Evolutionary conservation across 2,329 filamentous ascomycete species (phyloP).

Genomic region (Hymenoscyphus occultus): DNA sequence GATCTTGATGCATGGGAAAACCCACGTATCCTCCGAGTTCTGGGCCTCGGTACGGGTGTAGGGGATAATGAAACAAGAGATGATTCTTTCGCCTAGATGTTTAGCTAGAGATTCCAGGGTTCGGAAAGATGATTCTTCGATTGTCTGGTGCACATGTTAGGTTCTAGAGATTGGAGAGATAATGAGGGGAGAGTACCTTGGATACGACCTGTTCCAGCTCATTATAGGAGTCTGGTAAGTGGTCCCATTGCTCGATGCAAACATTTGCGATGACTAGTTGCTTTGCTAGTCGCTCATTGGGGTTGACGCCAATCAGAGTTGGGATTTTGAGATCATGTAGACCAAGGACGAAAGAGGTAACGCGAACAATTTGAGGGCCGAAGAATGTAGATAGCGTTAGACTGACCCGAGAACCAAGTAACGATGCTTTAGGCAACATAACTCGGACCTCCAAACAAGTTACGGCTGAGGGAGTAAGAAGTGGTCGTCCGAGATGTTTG

Average conservation of each 20-base stretch:
- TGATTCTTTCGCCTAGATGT: constrained; percentile 46
- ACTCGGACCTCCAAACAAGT: constrained; percentile 52
- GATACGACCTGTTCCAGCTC: constrained; percentile 55
- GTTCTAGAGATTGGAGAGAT: background rate
- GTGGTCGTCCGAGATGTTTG: constrained; percentile 14
- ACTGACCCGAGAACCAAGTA: constrained; percentile 58
- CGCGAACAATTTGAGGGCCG: constrained; percentile 23
- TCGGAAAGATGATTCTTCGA: constrained; percentile 56
- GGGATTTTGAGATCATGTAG: constrained; percentile 60
- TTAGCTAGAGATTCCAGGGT: constrained; percentile 61
- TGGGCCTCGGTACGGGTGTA: background rate
- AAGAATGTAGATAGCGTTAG: constrained; percentile 45
- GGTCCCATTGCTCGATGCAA: constrained; percentile 50
- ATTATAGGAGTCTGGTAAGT: constrained; percentile 50
- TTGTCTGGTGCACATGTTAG: constrained; percentile 40
- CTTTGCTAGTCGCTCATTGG: constrained; percentile 63
- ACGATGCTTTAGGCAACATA: constrained; percentile 64
- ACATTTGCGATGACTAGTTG: constrained; percentile 65
- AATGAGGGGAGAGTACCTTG: constrained; percentile 5
- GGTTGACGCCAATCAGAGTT: constrained; percentile 69
- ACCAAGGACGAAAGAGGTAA: constrained; percentile 31
- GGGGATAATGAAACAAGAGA: constrained; percentile 41
- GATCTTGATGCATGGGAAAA: constrained; percentile 47
- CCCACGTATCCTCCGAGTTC: background rate
- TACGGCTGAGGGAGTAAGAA: constrained; percentile 41